Base-by-base conservation (phyloP, 2,329 filamentous ascomycete species). In the Botrytis squamosa region DNA sequence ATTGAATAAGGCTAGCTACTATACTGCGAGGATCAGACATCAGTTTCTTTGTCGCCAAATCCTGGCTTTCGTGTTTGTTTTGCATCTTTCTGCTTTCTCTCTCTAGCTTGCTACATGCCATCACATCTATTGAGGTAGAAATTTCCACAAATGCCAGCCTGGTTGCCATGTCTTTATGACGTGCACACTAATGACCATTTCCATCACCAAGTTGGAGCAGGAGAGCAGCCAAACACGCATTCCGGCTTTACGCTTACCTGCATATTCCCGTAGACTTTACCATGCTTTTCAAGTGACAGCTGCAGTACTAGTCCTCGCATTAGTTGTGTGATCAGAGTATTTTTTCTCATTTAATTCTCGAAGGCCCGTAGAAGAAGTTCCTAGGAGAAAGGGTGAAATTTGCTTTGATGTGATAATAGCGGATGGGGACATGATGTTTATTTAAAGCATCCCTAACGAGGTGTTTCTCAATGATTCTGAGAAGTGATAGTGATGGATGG, bases 311-410 rank as follows among this genome's bases (percentile, higher is more conserved):
- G 79, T 80, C 79, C 82, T 80, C 81, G 78, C 80, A 79, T 80
- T 76, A 81, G 78, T 78, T 78, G 66, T 66, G 64, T 78, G 75
- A 76, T 76, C 75, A 78, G 70, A 76, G 75, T 78, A 79, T 74
- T 73, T 73, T 78, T 77, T 77, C 77, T 74, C 74, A 76, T 76
- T 72, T 70, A 75, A 80, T 84, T 85, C 83, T 85, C 82, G 84
- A 85, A 84, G 78, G 77, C 75, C 76, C 76, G 77, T 78, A 80
- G 82, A 83, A 81, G 77, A 75, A 55, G 75, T 77, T 80, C 78
- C 77, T 72, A 78, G 38, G 70, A 70, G 68, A 72, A 70, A 73
- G 73, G 76, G 73, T 74, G 77, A 75, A 65, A 75, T 63, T 62
- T 52, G 64, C 62, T 68, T 62, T 62, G 36, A 73, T 77, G 77